These are phyloP conservation scores for Sanghuangporus weigelae DNA, from an alignment of 1,284 basidiomycete species.

Conservation along the genomic window DNA sequence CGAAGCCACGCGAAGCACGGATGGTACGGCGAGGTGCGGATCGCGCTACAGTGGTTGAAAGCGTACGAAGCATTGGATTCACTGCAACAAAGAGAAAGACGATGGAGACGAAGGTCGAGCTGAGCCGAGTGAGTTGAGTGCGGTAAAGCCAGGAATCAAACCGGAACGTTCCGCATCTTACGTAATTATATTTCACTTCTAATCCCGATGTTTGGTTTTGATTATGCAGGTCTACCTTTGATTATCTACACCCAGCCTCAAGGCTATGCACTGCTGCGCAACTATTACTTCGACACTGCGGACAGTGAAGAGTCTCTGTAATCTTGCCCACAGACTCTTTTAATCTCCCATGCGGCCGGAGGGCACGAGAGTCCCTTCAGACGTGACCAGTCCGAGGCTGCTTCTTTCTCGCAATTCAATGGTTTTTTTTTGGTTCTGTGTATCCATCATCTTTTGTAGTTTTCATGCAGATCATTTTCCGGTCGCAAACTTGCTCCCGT, in stretches of 20 bases:
- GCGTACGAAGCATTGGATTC: constrained; percentile 6
- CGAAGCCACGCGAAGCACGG: constrained; percentile 37
- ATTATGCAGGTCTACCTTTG: not conserved
- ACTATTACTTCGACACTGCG: not conserved
- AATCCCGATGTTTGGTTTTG: not conserved
- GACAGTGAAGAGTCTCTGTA: not conserved
- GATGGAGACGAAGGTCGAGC: not conserved
- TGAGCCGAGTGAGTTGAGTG: not conserved
- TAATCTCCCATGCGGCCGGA: too few relatives aligned
- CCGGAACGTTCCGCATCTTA: not conserved
- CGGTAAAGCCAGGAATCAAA: not conserved
- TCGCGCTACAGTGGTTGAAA: constrained; percentile 40
- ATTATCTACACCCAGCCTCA: too few relatives aligned
- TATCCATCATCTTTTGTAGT: not conserved
- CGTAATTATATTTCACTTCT: not conserved
- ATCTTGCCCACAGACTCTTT: not conserved
- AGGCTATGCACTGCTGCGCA: constrained; percentile 8
- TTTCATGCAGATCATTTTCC: not conserved
- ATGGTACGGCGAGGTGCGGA: constrained; percentile 38
- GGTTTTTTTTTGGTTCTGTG: not conserved
- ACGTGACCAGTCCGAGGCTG: not conserved
- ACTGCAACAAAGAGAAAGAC: not conserved
- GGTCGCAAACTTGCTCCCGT: not conserved
- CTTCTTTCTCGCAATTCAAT: not conserved
- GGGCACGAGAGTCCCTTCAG: not conserved